phyloP scores from a whole-genome alignment of 2,329 filamentous ascomycete genomes.

The Pseudovirgaria hyperparasitica region DNA sequence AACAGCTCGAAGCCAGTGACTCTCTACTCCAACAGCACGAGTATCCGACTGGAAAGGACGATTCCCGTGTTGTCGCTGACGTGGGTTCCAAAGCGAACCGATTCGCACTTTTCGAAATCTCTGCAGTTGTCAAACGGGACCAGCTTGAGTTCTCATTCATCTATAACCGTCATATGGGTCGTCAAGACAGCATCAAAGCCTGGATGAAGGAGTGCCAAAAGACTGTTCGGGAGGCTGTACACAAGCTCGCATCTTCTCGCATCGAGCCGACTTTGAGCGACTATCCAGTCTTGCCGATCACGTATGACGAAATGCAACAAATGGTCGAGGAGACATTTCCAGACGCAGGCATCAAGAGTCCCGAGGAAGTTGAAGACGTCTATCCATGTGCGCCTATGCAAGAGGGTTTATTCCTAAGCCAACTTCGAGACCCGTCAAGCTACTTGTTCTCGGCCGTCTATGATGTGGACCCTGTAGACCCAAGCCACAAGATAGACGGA shows the following conservation, averaged over 20 bases:
- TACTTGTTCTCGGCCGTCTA: conserved; percentile 19
- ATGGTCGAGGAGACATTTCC: conserved; percentile 16
- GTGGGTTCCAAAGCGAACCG: conserved; percentile 14
- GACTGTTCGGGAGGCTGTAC: conserved; percentile 18
- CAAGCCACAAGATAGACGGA: conserved; percentile 11
- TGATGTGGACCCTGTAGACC: conserved; percentile 12
- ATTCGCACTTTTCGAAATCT: conserved; percentile 20
- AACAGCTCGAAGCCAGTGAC: conserved; percentile 34
- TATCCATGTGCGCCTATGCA: conserved; percentile 21
- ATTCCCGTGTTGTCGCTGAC: conserved; percentile 15
- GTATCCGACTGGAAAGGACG: conserved; percentile 11
- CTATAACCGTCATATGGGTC: conserved; percentile 20
- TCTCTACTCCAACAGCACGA: conserved; percentile 30
- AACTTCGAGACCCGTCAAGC: conserved; percentile 16
- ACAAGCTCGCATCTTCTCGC: conserved; percentile 7
- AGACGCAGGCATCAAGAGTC: conserved; percentile 10
- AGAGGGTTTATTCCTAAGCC: conserved; percentile 20
- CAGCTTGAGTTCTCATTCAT: conserved; percentile 18
- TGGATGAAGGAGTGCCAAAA: conserved; percentile 21
- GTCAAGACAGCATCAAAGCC: conserved; percentile 18
- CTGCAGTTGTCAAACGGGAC: conserved; percentile 12
- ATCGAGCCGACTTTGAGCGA: conserved; percentile 18
- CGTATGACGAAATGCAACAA: conserved; percentile 17
- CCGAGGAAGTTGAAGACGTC: conserved; percentile 17
- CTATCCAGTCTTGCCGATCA: conserved; percentile 18